Conservation (phyloP, 2,329 filamentous ascomycete genomes). For the Grosmannia penicillata region DNA sequence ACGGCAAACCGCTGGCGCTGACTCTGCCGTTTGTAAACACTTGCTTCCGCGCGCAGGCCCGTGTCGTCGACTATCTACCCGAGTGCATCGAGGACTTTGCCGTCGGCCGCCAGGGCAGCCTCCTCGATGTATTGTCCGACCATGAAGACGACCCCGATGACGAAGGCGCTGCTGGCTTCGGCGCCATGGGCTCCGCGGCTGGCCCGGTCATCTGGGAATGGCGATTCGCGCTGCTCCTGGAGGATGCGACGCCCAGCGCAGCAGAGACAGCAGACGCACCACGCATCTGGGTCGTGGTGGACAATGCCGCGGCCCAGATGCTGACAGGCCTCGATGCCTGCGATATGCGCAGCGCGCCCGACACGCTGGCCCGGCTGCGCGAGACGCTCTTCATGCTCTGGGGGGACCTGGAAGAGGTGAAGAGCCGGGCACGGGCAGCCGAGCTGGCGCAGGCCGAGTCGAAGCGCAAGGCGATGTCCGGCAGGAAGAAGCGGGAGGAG, state of each 20-base stretch:
- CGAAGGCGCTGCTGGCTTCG: constrained; percentile 15
- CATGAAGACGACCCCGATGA: constrained; percentile 18
- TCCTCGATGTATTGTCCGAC: constrained; percentile 36
- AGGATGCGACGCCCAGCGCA: constrained; percentile 42
- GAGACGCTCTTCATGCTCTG: constrained; percentile 67
- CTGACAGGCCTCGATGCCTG: constrained; percentile 32
- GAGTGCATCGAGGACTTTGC: constrained; percentile 57
- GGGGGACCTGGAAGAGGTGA: constrained; percentile 70
- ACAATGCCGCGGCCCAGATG: constrained; percentile 36
- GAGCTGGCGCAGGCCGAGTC: constrained; percentile 16
- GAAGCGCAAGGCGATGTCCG: constrained; percentile 16
- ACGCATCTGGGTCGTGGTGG: constrained; percentile 53
- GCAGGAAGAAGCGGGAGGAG: constrained; percentile 18
- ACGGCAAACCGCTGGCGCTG: constrained; percentile 20
- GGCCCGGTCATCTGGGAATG: constrained; percentile 51
- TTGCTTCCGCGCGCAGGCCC: constrained; percentile 53
- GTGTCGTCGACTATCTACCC: constrained; percentile 74
- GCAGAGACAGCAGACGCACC: constrained; percentile 20
- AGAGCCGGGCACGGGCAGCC: too few relatives aligned
- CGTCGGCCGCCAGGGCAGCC: constrained; percentile 24
- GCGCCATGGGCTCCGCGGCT: constrained; percentile 13
- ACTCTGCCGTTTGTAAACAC: constrained; percentile 60
- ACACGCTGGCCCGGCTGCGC: constrained; percentile 37
- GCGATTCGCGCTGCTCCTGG: constrained; percentile 66
- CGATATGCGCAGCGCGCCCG: constrained; percentile 38